These are phyloP conservation scores for Nigrograna mackinnonii DNA, from an alignment of 2,329 filamentous ascomycete species.

Conservation along the genomic window DNA sequence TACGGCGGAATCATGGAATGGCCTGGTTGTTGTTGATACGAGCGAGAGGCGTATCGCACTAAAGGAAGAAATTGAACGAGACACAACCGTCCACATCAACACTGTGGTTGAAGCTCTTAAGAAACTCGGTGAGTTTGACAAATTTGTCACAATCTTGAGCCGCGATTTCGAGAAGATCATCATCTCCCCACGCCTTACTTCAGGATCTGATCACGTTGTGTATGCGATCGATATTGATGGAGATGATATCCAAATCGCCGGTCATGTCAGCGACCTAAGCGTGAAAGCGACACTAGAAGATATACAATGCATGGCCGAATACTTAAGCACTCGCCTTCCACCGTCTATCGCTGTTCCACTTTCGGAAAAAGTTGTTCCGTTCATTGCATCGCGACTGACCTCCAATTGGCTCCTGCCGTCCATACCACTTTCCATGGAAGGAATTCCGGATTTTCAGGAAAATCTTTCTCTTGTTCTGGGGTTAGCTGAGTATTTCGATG, in stretches of 20 bases:
- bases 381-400: constrained; percentile 69
- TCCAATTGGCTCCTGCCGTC: constrained; percentile 74
- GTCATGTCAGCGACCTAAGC: constrained; percentile 27
- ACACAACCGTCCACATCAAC: constrained; percentile 27
- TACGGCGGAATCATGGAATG: constrained; percentile 72
- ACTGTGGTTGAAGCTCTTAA: constrained; percentile 39
- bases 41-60: constrained; percentile 61
- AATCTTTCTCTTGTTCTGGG: constrained; percentile 66
- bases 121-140: constrained; percentile 45
- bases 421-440: constrained; percentile 74
- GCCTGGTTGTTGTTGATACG: constrained; percentile 66
- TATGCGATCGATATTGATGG: constrained; percentile 35
- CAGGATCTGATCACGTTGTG: constrained; percentile 37
- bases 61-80: constrained; percentile 55
- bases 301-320: constrained; percentile 49
- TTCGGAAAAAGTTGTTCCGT: constrained; percentile 70
- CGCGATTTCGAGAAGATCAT: constrained; percentile 65
- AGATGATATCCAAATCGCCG: constrained; percentile 36
- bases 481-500: constrained; percentile 67
- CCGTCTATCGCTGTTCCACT: constrained; percentile 56
- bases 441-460: constrained; percentile 72
- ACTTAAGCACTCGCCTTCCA: constrained; percentile 56
- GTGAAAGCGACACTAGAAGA: constrained; percentile 34
- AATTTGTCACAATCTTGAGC: constrained; percentile 63
- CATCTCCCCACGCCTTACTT: constrained; percentile 60